Evolutionary conservation across 2,329 filamentous ascomycete genomes (phyloP), one percentile per base, ranked within the genome.

Genomic region (Calonectria fujianensis): DNA sequence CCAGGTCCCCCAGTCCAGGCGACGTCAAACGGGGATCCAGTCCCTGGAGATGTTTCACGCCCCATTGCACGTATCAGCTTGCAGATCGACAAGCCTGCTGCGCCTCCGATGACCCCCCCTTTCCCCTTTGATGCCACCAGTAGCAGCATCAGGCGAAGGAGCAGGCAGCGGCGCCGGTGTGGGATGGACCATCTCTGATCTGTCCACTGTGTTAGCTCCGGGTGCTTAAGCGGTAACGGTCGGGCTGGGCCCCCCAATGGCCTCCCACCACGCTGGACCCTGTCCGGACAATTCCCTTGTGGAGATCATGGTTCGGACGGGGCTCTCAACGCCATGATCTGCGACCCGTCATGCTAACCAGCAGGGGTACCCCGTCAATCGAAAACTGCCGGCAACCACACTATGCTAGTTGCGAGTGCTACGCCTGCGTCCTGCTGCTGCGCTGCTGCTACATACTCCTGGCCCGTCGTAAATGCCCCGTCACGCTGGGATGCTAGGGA

Each of bases 291-390:
- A 79, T 80, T 79, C 79, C 80, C 80, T 80, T 81, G 80, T 80
- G 80, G 80, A 81, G 80, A 81, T 81, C 80, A 80, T 80, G 78
- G 80, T 81, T 81, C 80, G 80, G 80, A 81, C 79, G 78, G 80
- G 80, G 80, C 79, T 65, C 67, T 78, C 79, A 79, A 78, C 79
- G 80, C 80, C 79, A 81, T 81, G 80, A 81, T 81, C 80, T 81
- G 79, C 80, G 78, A 79, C 78, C 80, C 79, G 77, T 76, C 73
- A 80, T 76, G 75, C 79, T 77, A 80, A 74, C 75, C 72, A 77
- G 72, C 78, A 80, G 78, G 79, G 80, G 73, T 77, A 72, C 74
- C 70, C 74, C 64, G 75, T 77, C 77, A 74, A 75, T 80, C 75
- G 74, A 81, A 75, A 79, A 80, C 80, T 81, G 74, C 76, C 78